Evolutionary conservation across 2,329 filamentous ascomycete species (phyloP), one percentile per base, ranked within the genome.

Genomic region (Exserohilum rostratum): DNA sequence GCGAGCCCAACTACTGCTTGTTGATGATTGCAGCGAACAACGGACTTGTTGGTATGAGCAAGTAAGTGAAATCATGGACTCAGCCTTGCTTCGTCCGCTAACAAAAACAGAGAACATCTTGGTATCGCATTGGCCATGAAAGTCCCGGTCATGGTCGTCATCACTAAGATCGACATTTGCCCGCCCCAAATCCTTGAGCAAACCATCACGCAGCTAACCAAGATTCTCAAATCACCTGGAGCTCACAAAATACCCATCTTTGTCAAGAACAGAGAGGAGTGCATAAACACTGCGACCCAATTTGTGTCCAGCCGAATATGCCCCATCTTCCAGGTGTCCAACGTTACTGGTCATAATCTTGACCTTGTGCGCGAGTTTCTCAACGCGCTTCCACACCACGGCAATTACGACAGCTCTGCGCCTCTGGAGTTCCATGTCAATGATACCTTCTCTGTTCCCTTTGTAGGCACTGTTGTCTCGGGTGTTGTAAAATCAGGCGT

Each of bases 11-110:
- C 71, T 99, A 98, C 79, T 98, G 95, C 73, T 79, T 99, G 25
- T 85, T 99, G 43, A 99, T 99, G 95, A 95, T 99, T 0, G 95
- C 95, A 11, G 95, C 95, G 15, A 99, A 99, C 69, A 98, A 99
- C 71, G 95, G 95, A 3, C 81, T 99, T 40, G 90, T 98, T 42
- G 95, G 95, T 17, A 99, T 98, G 95, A 96, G 91, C 77, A 96
- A 96, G 65, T 67, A 60, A 44, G 61, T 46, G 29, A 5, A 10
- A 18, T 2, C n/a, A n/a, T 3, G 6, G 20, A 20, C 1, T 22
- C 17, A 25, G 22, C 15, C 1, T 46, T 7, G 33, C 20, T 29
- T 22, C 31, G 12, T 6, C 6, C 22, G 10, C 33, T 46, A 46
- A 46, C 13, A 10, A 29, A 10, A 3, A 18, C 27, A 80, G 78